Conservation (phyloP, 352 stramenopile genomes). For the Chloridella minuta region DNA sequence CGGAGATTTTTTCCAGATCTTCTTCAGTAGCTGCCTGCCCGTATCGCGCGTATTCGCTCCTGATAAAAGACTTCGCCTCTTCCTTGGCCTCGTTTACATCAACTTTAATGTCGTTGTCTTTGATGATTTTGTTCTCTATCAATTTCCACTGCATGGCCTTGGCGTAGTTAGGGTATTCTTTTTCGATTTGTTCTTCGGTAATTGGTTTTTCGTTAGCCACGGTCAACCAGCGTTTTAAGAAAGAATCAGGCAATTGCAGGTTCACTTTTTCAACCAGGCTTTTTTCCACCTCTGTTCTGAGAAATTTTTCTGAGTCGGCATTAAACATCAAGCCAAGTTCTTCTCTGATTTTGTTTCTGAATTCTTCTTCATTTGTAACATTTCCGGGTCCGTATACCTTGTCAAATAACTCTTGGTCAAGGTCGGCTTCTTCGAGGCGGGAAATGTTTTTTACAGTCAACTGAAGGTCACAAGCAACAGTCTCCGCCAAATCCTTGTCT, state of each 20-base stretch:
- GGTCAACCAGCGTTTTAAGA: not conserved
- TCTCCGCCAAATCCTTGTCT: not conserved
- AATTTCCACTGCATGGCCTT: not conserved
- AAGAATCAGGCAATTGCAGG: not conserved
- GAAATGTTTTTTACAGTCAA: slow-evolving; percentile 4
- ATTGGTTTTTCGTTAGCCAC: not conserved
- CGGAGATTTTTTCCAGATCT: not conserved
- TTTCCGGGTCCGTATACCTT: not conserved
- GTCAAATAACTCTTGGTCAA: not conserved
- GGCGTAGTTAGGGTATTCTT: not conserved
- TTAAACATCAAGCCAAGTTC: not conserved
- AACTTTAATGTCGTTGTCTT: not conserved
- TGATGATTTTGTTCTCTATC: not conserved
- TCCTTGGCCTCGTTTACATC: not conserved
- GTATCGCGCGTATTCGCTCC: not conserved
- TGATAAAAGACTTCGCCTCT: not conserved
- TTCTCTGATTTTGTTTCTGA: not conserved
- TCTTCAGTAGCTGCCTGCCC: not conserved
- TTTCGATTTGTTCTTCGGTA: not conserved
- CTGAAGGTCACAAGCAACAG: not conserved
- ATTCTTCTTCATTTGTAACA: not conserved
- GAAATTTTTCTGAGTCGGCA: not conserved
- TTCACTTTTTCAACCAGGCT: not conserved
- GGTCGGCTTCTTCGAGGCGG: not conserved
- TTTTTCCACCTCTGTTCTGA: not conserved